Conservation (phyloP, 345 rosid genomes). For the Rhizophora apiculata region DNA sequence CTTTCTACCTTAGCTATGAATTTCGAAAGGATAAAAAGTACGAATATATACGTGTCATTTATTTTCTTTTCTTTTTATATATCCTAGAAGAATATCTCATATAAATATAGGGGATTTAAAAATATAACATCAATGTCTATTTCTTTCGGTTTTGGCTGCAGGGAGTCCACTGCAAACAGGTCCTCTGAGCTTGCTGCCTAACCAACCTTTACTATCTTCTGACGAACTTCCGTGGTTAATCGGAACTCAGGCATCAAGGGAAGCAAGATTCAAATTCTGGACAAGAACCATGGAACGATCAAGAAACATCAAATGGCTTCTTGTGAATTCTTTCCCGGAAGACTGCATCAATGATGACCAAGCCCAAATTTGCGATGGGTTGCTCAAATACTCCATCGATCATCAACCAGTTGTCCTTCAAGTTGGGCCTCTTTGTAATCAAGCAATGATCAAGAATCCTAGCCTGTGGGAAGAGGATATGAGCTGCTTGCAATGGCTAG, state of each 20-base stretch:
- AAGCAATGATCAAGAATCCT: slow-evolving; percentile 31
- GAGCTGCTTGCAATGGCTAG: slow-evolving; percentile 63
- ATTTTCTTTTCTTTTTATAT: too few relatives aligned
- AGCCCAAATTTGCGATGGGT: not conserved
- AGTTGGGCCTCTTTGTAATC: slow-evolving; percentile 46
- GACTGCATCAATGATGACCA: slow-evolving; percentile 20
- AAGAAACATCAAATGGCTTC: slow-evolving; percentile 51
- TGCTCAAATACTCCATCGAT: not conserved
- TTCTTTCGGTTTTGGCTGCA: slow-evolving; percentile 15
- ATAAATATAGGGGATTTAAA: too few relatives aligned
- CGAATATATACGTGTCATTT: too few relatives aligned
- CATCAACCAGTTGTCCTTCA: slow-evolving; percentile 31
- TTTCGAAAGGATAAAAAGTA: too few relatives aligned
- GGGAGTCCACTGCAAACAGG: slow-evolving; percentile 48
- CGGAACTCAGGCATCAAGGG: slow-evolving; percentile 50
- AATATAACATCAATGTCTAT: not conserved
- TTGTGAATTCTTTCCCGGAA: slow-evolving; percentile 57
- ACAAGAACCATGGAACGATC: slow-evolving; percentile 49
- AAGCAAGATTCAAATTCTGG: slow-evolving; percentile 75
- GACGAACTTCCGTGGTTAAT: slow-evolving; percentile 83
- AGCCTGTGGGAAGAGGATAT: slow-evolving; percentile 65
- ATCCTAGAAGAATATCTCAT: too few relatives aligned
- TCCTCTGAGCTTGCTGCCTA: slow-evolving; percentile 21
- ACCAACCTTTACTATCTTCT: slow-evolving; percentile 43
- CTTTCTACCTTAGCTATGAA: too few relatives aligned